Conservation (phyloP, 106 monocot genomes). For the Acorus calamus region DNA sequence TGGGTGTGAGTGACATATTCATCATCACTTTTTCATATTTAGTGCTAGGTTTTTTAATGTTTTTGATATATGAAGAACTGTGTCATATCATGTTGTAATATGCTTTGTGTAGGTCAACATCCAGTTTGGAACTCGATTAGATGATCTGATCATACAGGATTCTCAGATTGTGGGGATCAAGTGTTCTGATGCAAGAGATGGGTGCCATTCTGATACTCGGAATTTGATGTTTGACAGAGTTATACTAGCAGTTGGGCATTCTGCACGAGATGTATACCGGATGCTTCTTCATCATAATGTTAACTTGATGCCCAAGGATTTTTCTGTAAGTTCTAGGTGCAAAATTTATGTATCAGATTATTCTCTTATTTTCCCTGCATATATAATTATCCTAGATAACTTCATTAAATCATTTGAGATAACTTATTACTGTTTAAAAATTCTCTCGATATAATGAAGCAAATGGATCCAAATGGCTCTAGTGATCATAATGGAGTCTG, state of each 20-base stretch:
- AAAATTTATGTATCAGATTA: too few relatives aligned
- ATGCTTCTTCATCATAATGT: constrained; percentile 71
- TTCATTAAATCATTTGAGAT: too few relatives aligned
- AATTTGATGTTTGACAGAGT: constrained; percentile 61
- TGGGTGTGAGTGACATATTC: constrained; percentile 60
- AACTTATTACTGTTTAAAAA: too few relatives aligned
- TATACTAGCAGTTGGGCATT: constrained; percentile 96
- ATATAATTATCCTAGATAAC: too few relatives aligned
- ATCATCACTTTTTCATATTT: background rate
- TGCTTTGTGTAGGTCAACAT: constrained; percentile 55
- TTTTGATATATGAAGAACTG: background rate
- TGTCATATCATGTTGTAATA: background rate
- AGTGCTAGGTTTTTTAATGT: background rate
- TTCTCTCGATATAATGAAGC: too few relatives aligned
- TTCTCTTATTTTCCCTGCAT: too few relatives aligned
- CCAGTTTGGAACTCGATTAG: constrained; percentile 77
- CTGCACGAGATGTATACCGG: constrained; percentile 85
- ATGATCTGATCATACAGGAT: constrained; percentile 77
- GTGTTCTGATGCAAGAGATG: constrained; percentile 39
- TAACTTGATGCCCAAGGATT: constrained; percentile 75
- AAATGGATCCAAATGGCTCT: too few relatives aligned
- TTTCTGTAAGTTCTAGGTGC: constrained; percentile 48
- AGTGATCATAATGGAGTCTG: too few relatives aligned
- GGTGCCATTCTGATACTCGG: constrained; percentile 24
- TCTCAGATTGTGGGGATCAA: constrained; percentile 54